These are phyloP conservation scores for Tuber brumale DNA, from an alignment of 495 filamentous ascomycete species.

Conservation along the genomic window DNA sequence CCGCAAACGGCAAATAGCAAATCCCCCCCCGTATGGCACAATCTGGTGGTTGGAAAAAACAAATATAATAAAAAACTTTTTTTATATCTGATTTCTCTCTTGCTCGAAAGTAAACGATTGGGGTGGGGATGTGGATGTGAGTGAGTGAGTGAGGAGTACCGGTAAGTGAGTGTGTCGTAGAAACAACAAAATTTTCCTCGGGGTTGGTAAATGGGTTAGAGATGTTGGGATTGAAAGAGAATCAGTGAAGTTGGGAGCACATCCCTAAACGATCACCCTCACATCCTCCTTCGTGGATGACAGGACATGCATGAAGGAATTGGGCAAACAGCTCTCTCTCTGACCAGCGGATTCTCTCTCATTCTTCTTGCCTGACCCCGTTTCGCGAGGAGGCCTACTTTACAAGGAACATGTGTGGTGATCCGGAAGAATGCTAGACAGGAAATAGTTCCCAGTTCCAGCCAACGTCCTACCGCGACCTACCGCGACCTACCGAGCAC, in stretches of 20 bases:
- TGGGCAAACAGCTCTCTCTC: neutral
- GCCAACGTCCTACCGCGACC: neutral
- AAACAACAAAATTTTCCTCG: neutral
- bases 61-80: neutral
- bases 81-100: neutral
- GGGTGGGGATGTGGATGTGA: neutral
- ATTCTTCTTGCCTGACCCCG: conserved; percentile 10
- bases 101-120: neutral
- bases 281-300: neutral
- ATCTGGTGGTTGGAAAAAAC: neutral
- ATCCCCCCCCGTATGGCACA: neutral
- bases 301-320: neutral
- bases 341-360: neutral
- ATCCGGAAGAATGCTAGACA: neutral
- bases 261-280: neutral
- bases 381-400: conserved; percentile 15
- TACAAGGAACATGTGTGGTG: conserved; percentile 8
- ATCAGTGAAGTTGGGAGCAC: neutral
- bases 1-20: neutral
- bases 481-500: neutral
- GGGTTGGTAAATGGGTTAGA: neutral
- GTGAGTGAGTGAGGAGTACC: neutral
- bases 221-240: neutral
- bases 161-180: neutral
- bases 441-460: neutral